Conservation (phyloP, 176 grass and related monocot species). For the Carex myosuroides region DNA sequence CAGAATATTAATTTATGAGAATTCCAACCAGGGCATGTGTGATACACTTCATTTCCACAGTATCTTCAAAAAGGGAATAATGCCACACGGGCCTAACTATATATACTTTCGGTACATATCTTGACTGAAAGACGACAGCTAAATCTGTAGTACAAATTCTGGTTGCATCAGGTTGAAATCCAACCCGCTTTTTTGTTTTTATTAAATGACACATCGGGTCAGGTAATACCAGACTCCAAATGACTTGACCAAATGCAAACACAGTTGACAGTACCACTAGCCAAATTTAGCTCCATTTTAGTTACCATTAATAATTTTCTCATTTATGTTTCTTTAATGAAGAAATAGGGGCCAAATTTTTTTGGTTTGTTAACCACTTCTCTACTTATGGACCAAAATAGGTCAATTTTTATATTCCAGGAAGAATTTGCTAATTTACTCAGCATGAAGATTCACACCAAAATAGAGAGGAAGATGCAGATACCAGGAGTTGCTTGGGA, state of each 20-base stretch:
- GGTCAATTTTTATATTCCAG: neutral
- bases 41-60: neutral
- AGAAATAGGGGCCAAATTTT: neutral
- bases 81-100: neutral
- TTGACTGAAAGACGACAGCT: neutral
- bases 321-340: neutral
- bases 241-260: neutral
- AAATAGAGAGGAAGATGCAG: neutral
- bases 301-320: neutral
- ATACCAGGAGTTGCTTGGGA: conserved; percentile 62
- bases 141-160: neutral
- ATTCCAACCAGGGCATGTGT: neutral
- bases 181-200: neutral
- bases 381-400: neutral
- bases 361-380: neutral
- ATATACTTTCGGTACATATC: neutral
- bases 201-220: neutral
- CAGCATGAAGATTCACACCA: neutral
- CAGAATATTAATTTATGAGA: neutral
- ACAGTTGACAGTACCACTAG: neutral
- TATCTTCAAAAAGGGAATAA: neutral
- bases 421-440: neutral
- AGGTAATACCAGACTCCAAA: neutral
- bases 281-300: neutral
- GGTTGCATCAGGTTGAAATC: neutral